Evolutionary conservation across 164 flowering plant genomes (phyloP), one percentile per base, ranked within the genome.

Genomic region (grape (Vitis vinifera)): DNA sequence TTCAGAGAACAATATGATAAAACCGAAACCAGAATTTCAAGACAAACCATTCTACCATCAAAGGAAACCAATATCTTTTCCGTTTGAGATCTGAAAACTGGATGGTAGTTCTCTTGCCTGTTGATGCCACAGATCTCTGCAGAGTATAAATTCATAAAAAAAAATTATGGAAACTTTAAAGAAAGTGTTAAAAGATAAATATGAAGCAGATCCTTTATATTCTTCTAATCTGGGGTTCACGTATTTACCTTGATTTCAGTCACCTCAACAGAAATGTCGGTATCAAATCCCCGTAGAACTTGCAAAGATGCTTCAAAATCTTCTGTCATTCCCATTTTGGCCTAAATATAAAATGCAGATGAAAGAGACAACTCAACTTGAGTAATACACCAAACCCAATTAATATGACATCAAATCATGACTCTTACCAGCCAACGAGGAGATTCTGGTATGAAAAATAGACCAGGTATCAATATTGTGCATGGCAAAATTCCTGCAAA

Each of bases 61-160:
- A 80, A 62, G 98, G 98, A 69, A 78, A 88, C 91, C 94, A 94
- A 73, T 90, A 92, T 83, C 91, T 81, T 80, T 80, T 86, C 19
- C 80, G 84, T 83, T 80, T 88, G 51, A 94, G 89, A 57, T 92
- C 97, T 4, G 87, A 70, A 81, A 92, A 84, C 7, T 88, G 83
- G 9, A 92, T 82, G 10, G 89, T 78, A 13, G 76, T 72, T 81
- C 88, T 80, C 79, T 79, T 85, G 73, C 73, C 80, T 65, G 91
- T 50, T 74, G 97, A 75, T 66, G 87, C 91, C 37, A 91, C 85
- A 58, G 95, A 76, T 66, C 83, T 89, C 98, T 94, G 87, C 62
- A 73, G 51, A 74, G 48, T 71, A 70, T 8, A 68, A n/a, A 66
- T 31, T 63, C 60, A 47, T 17, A 62, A 44, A 69, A 75, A 31